A percentile compares a stretch with the other conserved stretches of the same genome.
phyloP scores from a whole-genome alignment of 225 moss, liverwort and hornwort species.

The Polytrichum commune region DNA sequence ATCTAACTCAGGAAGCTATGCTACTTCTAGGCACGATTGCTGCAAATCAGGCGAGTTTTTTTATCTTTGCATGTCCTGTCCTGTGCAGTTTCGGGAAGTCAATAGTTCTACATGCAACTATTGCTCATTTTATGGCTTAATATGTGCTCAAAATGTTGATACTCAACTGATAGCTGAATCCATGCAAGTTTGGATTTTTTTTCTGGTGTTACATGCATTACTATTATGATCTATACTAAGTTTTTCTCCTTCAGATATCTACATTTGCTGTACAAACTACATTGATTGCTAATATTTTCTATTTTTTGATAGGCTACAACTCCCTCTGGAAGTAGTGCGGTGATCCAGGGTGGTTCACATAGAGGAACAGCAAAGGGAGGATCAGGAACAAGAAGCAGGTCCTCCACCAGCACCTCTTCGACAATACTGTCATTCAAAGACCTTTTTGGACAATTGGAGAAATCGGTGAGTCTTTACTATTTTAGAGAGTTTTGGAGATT shows the following conservation, averaged over 20 bases:
- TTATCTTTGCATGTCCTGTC: background rate
- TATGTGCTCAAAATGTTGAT: too few relatives aligned
- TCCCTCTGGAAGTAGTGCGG: constrained; percentile 15
- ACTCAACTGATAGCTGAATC: background rate
- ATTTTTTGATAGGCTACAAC: constrained; percentile 15
- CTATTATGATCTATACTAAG: background rate
- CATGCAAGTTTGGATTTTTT: background rate
- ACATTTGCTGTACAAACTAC: background rate
- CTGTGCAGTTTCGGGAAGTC: too few relatives aligned
- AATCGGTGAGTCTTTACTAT: constrained; percentile 25
- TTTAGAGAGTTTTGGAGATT: background rate
- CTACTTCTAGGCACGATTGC: constrained; percentile 35
- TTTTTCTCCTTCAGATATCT: background rate
- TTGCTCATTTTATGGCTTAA: too few relatives aligned
- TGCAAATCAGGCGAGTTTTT: constrained; percentile 35
- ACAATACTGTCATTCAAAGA: constrained; percentile 25
- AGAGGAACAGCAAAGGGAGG: constrained; percentile 30
- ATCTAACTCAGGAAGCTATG: constrained; percentile 54
- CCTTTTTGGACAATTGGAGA: constrained; percentile 33
- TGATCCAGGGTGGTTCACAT: constrained; percentile 15
- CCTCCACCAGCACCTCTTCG: constrained; percentile 17
- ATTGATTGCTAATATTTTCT: background rate
- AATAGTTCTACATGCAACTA: too few relatives aligned
- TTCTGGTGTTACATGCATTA: background rate
- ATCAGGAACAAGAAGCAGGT: constrained; percentile 13